Percentiles rank a stretch among this genome's conserved stretches.
Conservation (phyloP, 345 rosid species). For the Eutrema heterophyllum region DNA sequence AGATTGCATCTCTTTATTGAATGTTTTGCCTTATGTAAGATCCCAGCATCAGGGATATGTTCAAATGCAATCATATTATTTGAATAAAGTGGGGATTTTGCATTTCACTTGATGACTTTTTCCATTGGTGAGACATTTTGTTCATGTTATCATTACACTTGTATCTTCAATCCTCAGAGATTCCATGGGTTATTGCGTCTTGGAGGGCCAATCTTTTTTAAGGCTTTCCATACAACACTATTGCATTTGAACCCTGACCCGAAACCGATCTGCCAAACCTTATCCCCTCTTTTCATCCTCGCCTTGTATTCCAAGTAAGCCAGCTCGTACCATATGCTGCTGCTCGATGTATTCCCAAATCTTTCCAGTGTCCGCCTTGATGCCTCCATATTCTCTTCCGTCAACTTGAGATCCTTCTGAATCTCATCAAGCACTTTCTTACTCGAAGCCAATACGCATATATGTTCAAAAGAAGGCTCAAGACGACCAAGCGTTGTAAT, state of each 20-base stretch:
- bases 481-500: constrained; percentile 53
- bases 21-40: constrained; percentile 58
- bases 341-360: constrained; percentile 74
- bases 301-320: constrained; percentile 54
- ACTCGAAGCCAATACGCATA: constrained; percentile 49
- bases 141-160: constrained; percentile 14
- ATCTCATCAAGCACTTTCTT: constrained; percentile 53
- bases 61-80: background rate
- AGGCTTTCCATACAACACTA: constrained; percentile 66
- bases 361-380: constrained; percentile 55
- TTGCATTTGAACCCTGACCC: constrained; percentile 77
- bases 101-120: background rate
- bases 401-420: constrained; percentile 54
- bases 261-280: constrained; percentile 56
- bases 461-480: constrained; percentile 59
- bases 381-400: constrained; percentile 64
- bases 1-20: constrained; percentile 62
- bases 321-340: constrained; percentile 69
- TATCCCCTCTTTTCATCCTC: constrained; percentile 49
- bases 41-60: constrained; percentile 19
- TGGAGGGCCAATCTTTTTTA: constrained; percentile 34
- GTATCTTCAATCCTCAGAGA: constrained; percentile 13
- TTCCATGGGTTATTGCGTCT: constrained; percentile 48
- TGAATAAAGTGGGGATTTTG: background rate
- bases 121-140: background rate